Evolutionary conservation across 1,284 basidiomycete genomes (phyloP), one percentile per base, ranked within the genome.

Genomic region (Dichomitus squalens): DNA sequence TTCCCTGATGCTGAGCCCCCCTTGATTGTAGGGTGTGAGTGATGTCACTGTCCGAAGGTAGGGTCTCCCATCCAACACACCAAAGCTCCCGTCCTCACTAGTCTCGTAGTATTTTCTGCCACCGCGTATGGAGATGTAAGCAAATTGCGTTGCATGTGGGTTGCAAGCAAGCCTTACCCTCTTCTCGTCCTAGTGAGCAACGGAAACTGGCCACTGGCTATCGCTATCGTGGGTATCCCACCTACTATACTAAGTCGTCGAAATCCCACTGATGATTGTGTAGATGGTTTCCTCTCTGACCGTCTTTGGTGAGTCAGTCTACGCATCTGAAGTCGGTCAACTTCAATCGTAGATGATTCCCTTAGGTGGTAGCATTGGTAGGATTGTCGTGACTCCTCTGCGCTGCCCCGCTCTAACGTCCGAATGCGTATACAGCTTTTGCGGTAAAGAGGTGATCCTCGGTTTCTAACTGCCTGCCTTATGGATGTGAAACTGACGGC

Each of bases 111-210:
- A 53, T 64, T 3, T 64, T 62, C 38, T 64, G 63, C 29, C 55
- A 64, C 11, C 40, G 63, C 18, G 58, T 64, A 1, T 62, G 63
- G 63, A 64, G 48, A 58, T 41, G 63, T 64, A 49, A 33, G 56
- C n/a, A 12, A 3, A 6, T n/a, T 3, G 25, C 41, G 12, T n/a
- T n/a, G n/a, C n/a, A 27, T 3, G 5, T 14, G 16, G 16, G 25
- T 7, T 11, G 25, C 25, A 7, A 44, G 25, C 25, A 3, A 5
- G 27, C 14, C 27, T 25, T 3, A 25, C 16, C 6, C 7, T 14
- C 23, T 25, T 41, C 21, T n/a, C 7, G 2, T 2, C 25, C 6
- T 2, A 62, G 60, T 64, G 49, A 63, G 63, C 39, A 57, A 62
- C 11, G 49, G 35, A 39, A 61, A 64, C 11, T 56, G 55, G 56